Evolutionary conservation across 1,284 basidiomycete species (phyloP).

Genomic region (Malassezia sp.): DNA sequence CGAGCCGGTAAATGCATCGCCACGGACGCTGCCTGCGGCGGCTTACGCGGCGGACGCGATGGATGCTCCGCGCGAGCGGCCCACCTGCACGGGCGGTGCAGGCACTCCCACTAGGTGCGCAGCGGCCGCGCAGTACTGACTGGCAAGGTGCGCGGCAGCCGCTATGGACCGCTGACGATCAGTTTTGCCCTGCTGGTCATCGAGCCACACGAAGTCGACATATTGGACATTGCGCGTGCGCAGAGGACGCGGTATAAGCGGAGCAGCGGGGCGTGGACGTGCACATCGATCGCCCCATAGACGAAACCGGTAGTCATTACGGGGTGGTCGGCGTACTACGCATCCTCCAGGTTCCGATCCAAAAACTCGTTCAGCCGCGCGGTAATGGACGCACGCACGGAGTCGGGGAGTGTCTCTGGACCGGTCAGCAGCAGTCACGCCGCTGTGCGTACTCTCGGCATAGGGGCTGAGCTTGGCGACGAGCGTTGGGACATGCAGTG

Average conservation of each 20-base stretch:
- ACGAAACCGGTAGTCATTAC: neutral
- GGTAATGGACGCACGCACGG: constrained; percentile 6
- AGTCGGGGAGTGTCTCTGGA: constrained; percentile 14
- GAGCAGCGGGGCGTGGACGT: neutral
- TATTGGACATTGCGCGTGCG: neutral
- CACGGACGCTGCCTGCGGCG: too few relatives aligned
- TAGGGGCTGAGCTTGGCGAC: constrained; percentile 13
- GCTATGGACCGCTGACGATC: too few relatives aligned
- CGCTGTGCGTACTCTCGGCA: constrained; percentile 11
- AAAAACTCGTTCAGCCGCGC: constrained; percentile 12
- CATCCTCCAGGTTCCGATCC: constrained; percentile 16
- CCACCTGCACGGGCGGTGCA: too few relatives aligned
- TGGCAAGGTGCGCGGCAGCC: too few relatives aligned
- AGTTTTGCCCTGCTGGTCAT: constrained; percentile 13
- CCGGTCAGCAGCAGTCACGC: neutral
- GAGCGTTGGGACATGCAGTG: constrained; percentile 7
- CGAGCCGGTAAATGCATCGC: too few relatives aligned
- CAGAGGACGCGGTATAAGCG: constrained; percentile 1
- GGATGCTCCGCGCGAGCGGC: too few relatives aligned
- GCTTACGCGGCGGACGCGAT: too few relatives aligned
- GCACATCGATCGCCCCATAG: neutral
- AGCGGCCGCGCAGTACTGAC: too few relatives aligned
- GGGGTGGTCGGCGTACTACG: constrained; percentile 1
- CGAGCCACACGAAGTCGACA: constrained; percentile 9
- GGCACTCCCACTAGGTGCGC: constrained; percentile 1